Evolutionary conservation across 2,329 filamentous ascomycete species (phyloP).

Genomic region (Hawksworthiomyces lignivorus): DNA sequence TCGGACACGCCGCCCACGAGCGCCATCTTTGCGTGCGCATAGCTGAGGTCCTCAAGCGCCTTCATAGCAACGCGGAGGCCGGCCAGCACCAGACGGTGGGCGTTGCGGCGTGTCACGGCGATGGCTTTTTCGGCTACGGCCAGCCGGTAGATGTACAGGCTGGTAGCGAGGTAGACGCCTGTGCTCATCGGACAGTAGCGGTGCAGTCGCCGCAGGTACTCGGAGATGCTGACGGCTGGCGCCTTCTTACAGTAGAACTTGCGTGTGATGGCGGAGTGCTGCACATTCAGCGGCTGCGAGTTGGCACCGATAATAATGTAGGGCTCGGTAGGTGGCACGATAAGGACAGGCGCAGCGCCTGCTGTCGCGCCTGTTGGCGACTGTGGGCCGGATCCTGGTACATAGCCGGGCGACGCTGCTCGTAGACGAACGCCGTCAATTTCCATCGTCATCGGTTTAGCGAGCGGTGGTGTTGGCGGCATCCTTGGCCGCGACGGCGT

Average conservation of each 20-base stretch:
- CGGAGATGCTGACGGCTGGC: conserved; percentile 72
- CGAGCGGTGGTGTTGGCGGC: conserved; percentile 15
- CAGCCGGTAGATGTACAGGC: conserved; percentile 77
- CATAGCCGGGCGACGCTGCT: conserved; percentile 7
- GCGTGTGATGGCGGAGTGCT: conserved; percentile 78
- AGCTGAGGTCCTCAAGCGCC: conserved; percentile 85
- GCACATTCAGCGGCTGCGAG: conserved; percentile 64
- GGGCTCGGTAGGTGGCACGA: conserved; percentile 32
- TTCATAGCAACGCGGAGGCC: conserved; percentile 87
- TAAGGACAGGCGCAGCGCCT: conserved; percentile 17
- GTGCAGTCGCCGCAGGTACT: conserved; percentile 82
- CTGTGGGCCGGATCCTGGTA: conserved; percentile 20
- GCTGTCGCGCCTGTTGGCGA: conserved; percentile 36
- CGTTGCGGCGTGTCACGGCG: conserved; percentile 73
- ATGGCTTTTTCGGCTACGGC: conserved; percentile 71
- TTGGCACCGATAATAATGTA: conserved; percentile 60
- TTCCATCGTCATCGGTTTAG: conserved; percentile 13
- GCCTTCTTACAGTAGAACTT: conserved; percentile 90
- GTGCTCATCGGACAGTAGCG: conserved; percentile 90
- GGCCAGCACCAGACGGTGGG: conserved; percentile 78
- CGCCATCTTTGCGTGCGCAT: conserved; percentile 75
- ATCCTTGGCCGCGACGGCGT: conserved; percentile 1
- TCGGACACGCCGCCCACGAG: conserved; percentile 84
- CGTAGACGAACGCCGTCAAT: conserved; percentile 49
- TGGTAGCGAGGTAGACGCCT: conserved; percentile 84